A percentile compares a stretch with the other conserved stretches of the same genome.
These are phyloP conservation scores for Podospora conica DNA, from an alignment of 495 filamentous ascomycete genomes.

Conservation along the genomic window DNA sequence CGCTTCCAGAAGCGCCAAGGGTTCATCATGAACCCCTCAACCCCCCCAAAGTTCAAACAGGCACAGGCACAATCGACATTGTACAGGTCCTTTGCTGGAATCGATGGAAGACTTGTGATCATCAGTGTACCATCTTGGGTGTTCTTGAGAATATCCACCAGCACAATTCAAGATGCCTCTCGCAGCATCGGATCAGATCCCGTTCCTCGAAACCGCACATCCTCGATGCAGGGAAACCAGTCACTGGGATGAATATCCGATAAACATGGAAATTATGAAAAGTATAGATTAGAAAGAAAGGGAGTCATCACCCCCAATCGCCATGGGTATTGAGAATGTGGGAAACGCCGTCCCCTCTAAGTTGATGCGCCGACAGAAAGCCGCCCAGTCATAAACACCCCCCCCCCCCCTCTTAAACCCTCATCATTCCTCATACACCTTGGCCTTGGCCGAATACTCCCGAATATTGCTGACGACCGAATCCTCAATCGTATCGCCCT, in stretches of 20 bases:
- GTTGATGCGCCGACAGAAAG: background rate
- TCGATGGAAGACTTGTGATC: background rate
- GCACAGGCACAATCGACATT: background rate
- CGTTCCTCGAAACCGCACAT: background rate
- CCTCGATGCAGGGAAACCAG: background rate
- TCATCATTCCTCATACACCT: slow-evolving; percentile 50
- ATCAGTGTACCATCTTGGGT: background rate
- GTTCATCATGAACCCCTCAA: background rate
- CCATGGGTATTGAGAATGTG: background rate
- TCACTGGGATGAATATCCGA: background rate
- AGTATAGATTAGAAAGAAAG: background rate
- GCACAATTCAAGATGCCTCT: background rate
- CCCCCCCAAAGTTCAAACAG: background rate
- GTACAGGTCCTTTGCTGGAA: background rate
- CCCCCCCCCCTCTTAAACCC: background rate
- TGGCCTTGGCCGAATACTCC: slow-evolving; percentile 73
- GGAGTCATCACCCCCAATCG: background rate
- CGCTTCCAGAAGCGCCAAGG: background rate
- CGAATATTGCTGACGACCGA: slow-evolving; percentile 70
- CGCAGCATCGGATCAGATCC: background rate
- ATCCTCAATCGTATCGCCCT: slow-evolving; percentile 72
- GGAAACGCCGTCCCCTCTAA: background rate
- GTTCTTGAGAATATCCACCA: background rate
- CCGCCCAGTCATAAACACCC: background rate
- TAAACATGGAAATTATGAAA: background rate